Evolutionary conservation across 2,329 filamentous ascomycete species (phyloP), one percentile per base, ranked within the genome.

Genomic region (Claviceps sp.): DNA sequence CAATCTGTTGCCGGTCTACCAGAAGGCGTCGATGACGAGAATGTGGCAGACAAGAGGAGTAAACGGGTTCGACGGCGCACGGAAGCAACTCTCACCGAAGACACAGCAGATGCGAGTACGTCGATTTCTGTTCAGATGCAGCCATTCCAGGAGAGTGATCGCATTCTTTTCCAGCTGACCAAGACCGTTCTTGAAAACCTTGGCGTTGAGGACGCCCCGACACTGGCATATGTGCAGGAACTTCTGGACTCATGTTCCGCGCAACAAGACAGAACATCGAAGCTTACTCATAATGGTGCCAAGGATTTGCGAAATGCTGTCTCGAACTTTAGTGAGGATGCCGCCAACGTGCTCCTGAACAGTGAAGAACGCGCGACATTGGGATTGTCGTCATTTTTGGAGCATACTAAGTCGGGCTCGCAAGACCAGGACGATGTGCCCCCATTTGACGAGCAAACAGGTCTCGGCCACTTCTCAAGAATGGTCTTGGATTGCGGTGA

Each of bases 321-420:
- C n/a, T 60, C 68, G 1, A 65, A 70, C 4, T 80, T 78, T 56
- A 72, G 71, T 43, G 75, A 79, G 51, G 75, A 78, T n/a, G 70
- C 70, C 6, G 76, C 76, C 0, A 73, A 71, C 54, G 67, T 77
- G 5, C 62, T 82, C 11, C 63, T 80, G 13, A 74, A 68, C 55
- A 79, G 79, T 56, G 74, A 75, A 52, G 75, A 78, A 46, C 67
- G 71, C 22, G 69, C 74, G 0, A 71, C 72, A 11, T 65, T 78
- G 34, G 77, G 77, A 8, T 68, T 82, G 16, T 79, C 76, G 1
- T 79, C 78, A 4, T 84, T 84, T 57, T 70, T 84, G 4, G 81
- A 84, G 57, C 78, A 84, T 58, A 75, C 79, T 1, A 82, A 82
- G 56, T 69, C 75, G 0, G 72, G 73, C 3, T 72, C 76, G 0